Percentiles rank a stretch among this genome's conserved stretches.
phyloP scores from a whole-genome alignment of 306 rosid genomes.

The Rubus parviflorus region DNA sequence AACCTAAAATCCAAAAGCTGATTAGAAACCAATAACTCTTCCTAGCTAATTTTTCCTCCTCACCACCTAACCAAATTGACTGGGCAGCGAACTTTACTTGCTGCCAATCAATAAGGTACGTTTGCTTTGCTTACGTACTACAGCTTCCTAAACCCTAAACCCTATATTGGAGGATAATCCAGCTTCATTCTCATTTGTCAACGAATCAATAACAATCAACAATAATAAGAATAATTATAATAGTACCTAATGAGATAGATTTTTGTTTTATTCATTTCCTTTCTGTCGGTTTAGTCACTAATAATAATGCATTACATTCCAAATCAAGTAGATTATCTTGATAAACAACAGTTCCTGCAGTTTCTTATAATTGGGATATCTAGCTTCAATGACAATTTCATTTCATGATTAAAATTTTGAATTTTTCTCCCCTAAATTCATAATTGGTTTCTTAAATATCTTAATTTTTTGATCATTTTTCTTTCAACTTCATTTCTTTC shows the following conservation, averaged over 20 bases:
- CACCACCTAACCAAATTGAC: neutral
- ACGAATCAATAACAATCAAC: neutral
- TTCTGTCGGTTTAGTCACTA: neutral
- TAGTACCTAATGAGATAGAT: neutral
- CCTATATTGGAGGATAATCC: neutral
- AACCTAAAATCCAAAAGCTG: neutral
- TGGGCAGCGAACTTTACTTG: neutral
- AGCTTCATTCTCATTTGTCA: neutral
- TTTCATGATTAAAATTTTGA: too few species aligned
- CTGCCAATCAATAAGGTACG: neutral
- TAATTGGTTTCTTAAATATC: too few species aligned
- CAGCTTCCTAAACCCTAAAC: too few species aligned
- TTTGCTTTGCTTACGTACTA: neutral
- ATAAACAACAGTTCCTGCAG: too few species aligned
- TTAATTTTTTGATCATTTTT: too few species aligned
- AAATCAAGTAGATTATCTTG: neutral
- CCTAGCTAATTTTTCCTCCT: neutral
- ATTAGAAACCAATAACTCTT: neutral
- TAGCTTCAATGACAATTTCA: too few species aligned
- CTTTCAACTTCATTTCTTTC: too few species aligned
- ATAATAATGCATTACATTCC: neutral
- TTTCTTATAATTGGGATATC: too few species aligned
- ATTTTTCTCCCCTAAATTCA: too few species aligned
- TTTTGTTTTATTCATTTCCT: neutral
- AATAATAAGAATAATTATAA: neutral